Percentiles rank a stretch among this genome's conserved stretches.
Evolutionary conservation across 768 basidiomycete species (phyloP).

Genomic region (Cyathus striatus): DNA sequence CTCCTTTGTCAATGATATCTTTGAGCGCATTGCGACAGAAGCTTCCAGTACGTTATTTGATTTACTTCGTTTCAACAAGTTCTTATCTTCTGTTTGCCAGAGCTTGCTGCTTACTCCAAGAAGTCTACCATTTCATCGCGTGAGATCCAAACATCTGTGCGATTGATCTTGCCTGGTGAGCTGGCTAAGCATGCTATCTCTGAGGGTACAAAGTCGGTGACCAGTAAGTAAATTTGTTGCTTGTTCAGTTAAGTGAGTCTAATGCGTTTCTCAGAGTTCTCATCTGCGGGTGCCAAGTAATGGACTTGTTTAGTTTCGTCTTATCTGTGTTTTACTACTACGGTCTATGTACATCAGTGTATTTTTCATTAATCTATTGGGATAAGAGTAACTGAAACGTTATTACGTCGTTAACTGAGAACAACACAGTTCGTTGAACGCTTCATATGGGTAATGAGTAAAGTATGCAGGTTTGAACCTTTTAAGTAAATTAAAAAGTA

Average conservation of each 20-base stretch:
- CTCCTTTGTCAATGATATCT: conserved; percentile 92
- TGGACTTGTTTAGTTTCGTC: conserved; percentile 10
- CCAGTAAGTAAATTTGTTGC: conserved; percentile 44
- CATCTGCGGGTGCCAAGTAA: conserved; percentile 68
- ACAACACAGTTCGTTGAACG: too few species aligned
- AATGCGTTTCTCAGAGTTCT: conserved; percentile 41
- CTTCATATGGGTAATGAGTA: too few species aligned
- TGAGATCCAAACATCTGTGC: conserved; percentile 96
- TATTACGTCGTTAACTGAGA: too few species aligned
- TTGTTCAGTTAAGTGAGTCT: background rate
- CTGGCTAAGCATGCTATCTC: conserved; percentile 93
- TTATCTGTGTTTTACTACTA: conserved; percentile 22
- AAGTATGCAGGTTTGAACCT: too few species aligned
- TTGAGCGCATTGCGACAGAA: conserved; percentile 87
- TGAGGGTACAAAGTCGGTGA: conserved; percentile 91
- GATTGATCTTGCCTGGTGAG: conserved; percentile 94
- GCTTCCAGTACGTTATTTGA: conserved; percentile 65
- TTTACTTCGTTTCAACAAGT: background rate
- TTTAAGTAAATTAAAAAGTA: too few species aligned
- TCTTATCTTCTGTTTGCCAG: conserved; percentile 43
- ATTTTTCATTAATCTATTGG: too few species aligned
- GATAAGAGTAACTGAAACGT: too few species aligned
- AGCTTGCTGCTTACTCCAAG: conserved; percentile 96
- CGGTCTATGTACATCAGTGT: background rate
- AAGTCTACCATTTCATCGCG: conserved; percentile 98